phyloP scores from a whole-genome alignment of 108 stramenopile genomes.

The Pinguiococcus pyrenoidosus region DNA sequence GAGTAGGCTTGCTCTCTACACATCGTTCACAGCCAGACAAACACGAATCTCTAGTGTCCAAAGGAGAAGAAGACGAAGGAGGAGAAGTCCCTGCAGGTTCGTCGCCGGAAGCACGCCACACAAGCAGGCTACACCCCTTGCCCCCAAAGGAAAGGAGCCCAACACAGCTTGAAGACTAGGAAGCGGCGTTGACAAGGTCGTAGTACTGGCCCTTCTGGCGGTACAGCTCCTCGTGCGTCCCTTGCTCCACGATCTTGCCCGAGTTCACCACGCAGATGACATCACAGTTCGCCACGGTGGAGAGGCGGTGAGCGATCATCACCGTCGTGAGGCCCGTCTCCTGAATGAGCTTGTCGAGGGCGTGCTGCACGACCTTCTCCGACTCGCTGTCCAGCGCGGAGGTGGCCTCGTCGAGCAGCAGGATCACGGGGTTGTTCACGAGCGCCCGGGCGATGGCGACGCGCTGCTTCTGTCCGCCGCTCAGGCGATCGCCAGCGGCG shows the following conservation, averaged over 20 bases:
- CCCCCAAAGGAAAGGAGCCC: too few relatives aligned
- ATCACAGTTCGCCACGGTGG: conserved; percentile 23
- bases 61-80: too few relatives aligned
- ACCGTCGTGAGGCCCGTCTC: too few relatives aligned
- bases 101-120: too few relatives aligned
- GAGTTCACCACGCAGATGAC: conserved; percentile 26
- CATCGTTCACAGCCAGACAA: too few relatives aligned
- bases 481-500: conserved; percentile 85
- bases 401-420: conserved; percentile 34
- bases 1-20: too few relatives aligned
- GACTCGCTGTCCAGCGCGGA: conserved; percentile 36
- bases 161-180: too few relatives aligned
- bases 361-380: conserved; percentile 31
- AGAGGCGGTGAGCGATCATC: conserved; percentile 27
- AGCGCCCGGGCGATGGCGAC: conserved; percentile 21
- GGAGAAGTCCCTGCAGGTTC: too few relatives aligned
- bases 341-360: conserved; percentile 42
- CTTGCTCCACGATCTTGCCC: conserved; percentile 66
- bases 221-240: conserved; percentile 72
- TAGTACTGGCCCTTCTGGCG: conserved; percentile 44
- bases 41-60: too few relatives aligned
- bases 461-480: conserved; percentile 52
- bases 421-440: conserved; percentile 33
- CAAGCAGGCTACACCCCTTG: too few relatives aligned
- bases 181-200: conserved; percentile 50